Evolutionary conservation across 1,284 basidiomycete genomes (phyloP).

Genomic region (Termitomyces sp.): DNA sequence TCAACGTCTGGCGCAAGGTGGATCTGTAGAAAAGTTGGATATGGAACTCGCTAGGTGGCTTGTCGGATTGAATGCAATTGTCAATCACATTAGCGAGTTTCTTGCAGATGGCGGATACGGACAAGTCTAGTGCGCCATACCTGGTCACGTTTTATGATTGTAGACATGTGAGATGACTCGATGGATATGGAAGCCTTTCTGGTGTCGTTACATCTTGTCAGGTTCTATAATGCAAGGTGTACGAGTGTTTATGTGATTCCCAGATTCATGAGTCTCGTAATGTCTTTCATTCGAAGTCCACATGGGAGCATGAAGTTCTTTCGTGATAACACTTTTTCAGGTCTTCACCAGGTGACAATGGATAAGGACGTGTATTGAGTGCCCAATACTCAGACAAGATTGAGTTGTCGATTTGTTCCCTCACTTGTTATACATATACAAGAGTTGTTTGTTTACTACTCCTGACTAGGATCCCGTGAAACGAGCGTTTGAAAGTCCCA

Average conservation of each 20-base stretch:
- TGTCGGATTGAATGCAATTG: slow-evolving; percentile 66
- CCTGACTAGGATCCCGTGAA: neutral
- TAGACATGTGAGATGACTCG: neutral
- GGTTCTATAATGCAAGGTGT: neutral
- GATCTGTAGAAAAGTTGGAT: slow-evolving; percentile 69
- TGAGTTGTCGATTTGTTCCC: neutral
- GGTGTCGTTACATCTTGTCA: neutral
- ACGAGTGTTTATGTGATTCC: neutral
- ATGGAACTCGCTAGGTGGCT: slow-evolving; percentile 80
- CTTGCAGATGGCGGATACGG: slow-evolving; percentile 65
- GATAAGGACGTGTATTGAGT: neutral
- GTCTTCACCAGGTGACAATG: neutral
- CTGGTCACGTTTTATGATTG: neutral
- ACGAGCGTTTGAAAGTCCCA: neutral
- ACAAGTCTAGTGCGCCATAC: slow-evolving; percentile 35
- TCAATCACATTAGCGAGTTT: slow-evolving; percentile 62
- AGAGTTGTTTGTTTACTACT: too few species aligned
- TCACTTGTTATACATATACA: too few species aligned
- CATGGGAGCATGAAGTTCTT: neutral
- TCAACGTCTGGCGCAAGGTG: slow-evolving; percentile 79
- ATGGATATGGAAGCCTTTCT: neutral
- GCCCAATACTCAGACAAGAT: neutral
- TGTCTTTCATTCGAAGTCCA: neutral
- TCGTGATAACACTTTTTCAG: neutral
- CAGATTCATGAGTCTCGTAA: neutral